Evolutionary conservation across 345 rosid genomes (phyloP).

Genomic region (Aquilaria malaccensis): DNA sequence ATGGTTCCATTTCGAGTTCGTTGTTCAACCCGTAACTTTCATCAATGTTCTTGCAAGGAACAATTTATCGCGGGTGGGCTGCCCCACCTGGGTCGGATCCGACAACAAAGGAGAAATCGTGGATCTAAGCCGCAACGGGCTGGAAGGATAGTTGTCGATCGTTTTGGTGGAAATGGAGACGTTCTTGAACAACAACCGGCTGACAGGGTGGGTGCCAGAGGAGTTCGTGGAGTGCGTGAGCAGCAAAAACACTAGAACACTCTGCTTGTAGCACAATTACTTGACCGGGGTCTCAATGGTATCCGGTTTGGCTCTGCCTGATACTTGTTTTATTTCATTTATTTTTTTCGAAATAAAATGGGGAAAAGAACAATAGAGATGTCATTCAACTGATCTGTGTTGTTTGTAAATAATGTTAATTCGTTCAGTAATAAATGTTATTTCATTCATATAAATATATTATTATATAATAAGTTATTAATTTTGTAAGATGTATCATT

Average conservation of each 20-base stretch:
- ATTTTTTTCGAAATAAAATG: too few species aligned
- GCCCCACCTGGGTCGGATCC: conserved; percentile 21
- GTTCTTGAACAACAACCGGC: conserved; percentile 58
- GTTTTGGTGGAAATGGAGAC: conserved; percentile 53
- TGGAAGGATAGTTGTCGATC: conserved; percentile 47
- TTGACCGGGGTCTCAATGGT: conserved; percentile 44
- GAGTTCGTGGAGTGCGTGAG: conserved; percentile 44
- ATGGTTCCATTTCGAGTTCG: conserved; percentile 58
- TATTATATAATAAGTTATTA: too few species aligned
- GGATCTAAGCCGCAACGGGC: conserved; percentile 66
- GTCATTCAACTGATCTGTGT: too few species aligned
- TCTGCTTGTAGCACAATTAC: conserved; percentile 76
- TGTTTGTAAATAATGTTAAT: too few species aligned
- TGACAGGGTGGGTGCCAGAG: conserved; percentile 51
- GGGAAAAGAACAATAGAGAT: too few species aligned
- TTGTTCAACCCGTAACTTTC: conserved; percentile 45
- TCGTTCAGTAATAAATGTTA: too few species aligned
- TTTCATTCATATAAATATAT: too few species aligned
- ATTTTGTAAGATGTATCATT: too few species aligned
- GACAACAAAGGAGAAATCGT: conserved; percentile 51
- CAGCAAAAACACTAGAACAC: conserved; percentile 43
- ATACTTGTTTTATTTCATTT: conserved; percentile 9
- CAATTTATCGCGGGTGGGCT: conserved; percentile 56
- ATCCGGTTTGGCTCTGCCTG: conserved; percentile 37
- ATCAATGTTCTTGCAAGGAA: conserved; percentile 67